These are phyloP conservation scores for Curvularia eragrostidis DNA, from an alignment of 2,329 filamentous ascomycete genomes.

Conservation along the genomic window DNA sequence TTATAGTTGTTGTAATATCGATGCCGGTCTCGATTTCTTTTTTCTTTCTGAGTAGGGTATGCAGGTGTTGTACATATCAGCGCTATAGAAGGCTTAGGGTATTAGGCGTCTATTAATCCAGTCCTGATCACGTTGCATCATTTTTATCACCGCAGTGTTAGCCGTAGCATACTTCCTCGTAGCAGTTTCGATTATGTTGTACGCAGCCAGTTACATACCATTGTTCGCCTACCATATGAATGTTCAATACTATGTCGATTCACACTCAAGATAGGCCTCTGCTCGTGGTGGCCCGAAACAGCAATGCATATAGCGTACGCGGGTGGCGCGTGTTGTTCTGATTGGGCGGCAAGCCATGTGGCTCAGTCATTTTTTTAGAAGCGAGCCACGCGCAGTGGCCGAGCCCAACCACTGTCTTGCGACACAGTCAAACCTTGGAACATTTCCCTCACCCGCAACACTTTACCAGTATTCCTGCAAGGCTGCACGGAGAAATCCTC, in stretches of 20 bases:
- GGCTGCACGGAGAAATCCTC: neutral
- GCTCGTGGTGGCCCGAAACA: neutral
- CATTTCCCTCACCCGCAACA: constrained; percentile 24
- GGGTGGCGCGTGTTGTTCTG: constrained; percentile 16
- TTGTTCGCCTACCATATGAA: neutral
- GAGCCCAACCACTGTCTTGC: constrained; percentile 39
- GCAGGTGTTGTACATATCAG: neutral
- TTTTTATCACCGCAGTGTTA: neutral
- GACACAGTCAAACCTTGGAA: constrained; percentile 30
- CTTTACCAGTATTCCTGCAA: constrained; percentile 10
- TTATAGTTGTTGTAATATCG: constrained; percentile 6
- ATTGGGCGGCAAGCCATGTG: constrained; percentile 39
- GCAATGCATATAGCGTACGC: constrained; percentile 1
- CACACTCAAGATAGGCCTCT: neutral
- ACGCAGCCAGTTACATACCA: neutral
- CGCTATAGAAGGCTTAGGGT: neutral
- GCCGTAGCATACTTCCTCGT: neutral
- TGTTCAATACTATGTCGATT: neutral
- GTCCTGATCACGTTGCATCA: neutral
- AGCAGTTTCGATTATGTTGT: neutral
- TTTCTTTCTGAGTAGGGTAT: neutral
- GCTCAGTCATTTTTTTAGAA: constrained; percentile 32
- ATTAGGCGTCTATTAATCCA: neutral
- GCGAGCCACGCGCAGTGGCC: constrained; percentile 29
- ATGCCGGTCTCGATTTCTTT: constrained; percentile 4